A percentile compares a stretch with the other conserved stretches of the same genome.
Conservation (phyloP, 2,329 filamentous ascomycete genomes). For the Pseudogymnoascus sp. region DNA sequence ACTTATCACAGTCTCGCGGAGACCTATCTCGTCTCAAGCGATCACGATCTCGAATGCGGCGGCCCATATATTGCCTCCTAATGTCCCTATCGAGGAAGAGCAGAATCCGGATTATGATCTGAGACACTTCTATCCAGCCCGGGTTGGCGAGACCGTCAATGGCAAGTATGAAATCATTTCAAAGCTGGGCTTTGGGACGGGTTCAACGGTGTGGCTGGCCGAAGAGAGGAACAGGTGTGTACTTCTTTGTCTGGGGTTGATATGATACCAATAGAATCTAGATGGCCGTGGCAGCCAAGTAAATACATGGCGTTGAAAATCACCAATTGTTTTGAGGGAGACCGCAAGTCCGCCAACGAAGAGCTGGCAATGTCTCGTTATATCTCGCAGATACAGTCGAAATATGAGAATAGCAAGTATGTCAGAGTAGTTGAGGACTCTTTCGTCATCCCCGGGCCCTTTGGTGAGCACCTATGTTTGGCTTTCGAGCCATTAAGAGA, state of each 20-base stretch:
- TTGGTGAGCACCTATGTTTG: slow-evolving; percentile 15
- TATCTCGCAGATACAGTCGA: not conserved
- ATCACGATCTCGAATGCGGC: not conserved
- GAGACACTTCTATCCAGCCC: slow-evolving; percentile 27
- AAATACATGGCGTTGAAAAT: not conserved
- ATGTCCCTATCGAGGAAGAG: slow-evolving; percentile 25
- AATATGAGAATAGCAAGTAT: not conserved
- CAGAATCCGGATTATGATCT: slow-evolving; percentile 26
- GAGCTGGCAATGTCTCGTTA: not conserved
- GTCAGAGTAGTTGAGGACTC: not conserved
- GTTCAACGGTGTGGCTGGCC: slow-evolving; percentile 29
- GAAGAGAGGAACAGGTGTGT: slow-evolving; percentile 17
- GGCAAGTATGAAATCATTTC: slow-evolving; percentile 26
- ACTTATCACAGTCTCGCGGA: not conserved
- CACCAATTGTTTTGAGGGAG: not conserved
- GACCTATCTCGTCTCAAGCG: not conserved
- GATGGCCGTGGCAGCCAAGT: not conserved
- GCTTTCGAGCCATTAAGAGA: slow-evolving; percentile 16
- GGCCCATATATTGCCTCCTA: slow-evolving; percentile 11
- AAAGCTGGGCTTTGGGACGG: slow-evolving; percentile 28
- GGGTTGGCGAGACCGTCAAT: slow-evolving; percentile 26
- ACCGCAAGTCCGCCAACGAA: not conserved
- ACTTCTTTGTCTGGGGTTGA: slow-evolving; percentile 20
- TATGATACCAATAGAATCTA: not conserved
- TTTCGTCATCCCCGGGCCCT: not conserved